Conservation (phyloP, 2,329 filamentous ascomycete genomes). For the Hymenoscyphus infarciens region DNA sequence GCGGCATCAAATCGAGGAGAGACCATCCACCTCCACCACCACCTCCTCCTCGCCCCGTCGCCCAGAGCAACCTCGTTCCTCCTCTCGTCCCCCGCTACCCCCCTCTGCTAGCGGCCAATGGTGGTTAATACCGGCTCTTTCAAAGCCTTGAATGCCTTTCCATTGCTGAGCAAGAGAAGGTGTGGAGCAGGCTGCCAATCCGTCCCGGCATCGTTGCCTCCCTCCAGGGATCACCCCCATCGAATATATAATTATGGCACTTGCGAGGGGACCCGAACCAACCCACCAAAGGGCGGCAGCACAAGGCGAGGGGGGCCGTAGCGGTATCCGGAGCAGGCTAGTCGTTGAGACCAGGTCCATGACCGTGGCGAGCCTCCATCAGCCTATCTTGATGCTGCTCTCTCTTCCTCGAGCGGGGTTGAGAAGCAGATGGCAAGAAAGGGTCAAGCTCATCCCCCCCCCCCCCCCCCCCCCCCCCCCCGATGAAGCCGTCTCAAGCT, state of each 20-base stretch:
- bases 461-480: slow-evolving; percentile 30
- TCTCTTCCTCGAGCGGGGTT: slow-evolving; percentile 39
- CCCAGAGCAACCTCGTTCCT: neutral
- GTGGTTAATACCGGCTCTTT: slow-evolving; percentile 27
- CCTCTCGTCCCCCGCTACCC: slow-evolving; percentile 11
- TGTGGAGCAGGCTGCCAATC: slow-evolving; percentile 31
- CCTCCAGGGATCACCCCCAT: slow-evolving; percentile 32
- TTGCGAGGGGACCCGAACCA: slow-evolving; percentile 24
- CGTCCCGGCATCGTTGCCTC: slow-evolving; percentile 28
- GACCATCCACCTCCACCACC: neutral
- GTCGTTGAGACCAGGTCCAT: slow-evolving; percentile 20
- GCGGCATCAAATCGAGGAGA: slow-evolving; percentile 19
- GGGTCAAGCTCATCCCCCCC: slow-evolving; percentile 35
- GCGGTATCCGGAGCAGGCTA: slow-evolving; percentile 21
- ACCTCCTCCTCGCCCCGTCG: slow-evolving; percentile 12
- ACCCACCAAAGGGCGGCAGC: slow-evolving; percentile 31
- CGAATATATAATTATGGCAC: slow-evolving; percentile 31
- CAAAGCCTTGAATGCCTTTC: slow-evolving; percentile 34
- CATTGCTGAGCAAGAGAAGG: slow-evolving; percentile 36
- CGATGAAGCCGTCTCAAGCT: slow-evolving; percentile 26
- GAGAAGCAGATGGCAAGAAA: slow-evolving; percentile 30
- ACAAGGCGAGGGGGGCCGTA: slow-evolving; percentile 22
- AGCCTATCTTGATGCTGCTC: slow-evolving; percentile 32
- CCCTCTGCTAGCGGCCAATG: neutral
- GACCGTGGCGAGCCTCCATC: slow-evolving; percentile 17